phyloP scores from a whole-genome alignment of 345 rosid species.

The Brassica incana region DNA sequence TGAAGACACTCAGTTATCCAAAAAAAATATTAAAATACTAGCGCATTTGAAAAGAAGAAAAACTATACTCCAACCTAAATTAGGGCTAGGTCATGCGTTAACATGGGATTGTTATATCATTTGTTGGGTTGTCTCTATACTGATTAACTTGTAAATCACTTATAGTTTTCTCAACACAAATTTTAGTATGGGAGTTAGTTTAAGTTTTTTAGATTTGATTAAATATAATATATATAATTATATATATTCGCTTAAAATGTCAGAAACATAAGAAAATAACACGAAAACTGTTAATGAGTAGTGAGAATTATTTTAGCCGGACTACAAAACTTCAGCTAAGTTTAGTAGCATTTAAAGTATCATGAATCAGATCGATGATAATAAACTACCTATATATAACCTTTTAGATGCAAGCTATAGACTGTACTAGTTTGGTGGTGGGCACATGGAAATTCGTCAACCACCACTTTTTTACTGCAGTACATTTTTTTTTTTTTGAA shows the following conservation, averaged over 20 bases:
- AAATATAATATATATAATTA: background rate
- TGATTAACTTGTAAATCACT: background rate
- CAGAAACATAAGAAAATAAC: background rate
- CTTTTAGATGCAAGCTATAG: background rate
- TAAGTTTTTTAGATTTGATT: background rate
- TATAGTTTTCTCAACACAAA: background rate
- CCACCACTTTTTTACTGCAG: background rate
- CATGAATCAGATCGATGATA: background rate
- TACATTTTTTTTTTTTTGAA: background rate
- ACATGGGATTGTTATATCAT: background rate
- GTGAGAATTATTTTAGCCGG: background rate
- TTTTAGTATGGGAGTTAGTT: background rate
- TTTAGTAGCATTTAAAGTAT: background rate
- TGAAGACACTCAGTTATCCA: too few relatives aligned
- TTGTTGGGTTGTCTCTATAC: background rate
- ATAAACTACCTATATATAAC: background rate
- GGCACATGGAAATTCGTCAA: constrained; percentile 4
- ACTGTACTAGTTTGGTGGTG: background rate
- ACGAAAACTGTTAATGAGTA: background rate
- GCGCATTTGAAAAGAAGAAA: background rate
- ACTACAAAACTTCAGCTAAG: background rate
- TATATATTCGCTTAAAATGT: background rate
- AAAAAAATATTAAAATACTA: background rate
- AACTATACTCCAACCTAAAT: background rate
- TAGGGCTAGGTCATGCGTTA: background rate